Base-by-base conservation (phyloP, 345 rosid species). In the Hibiscus syriacus region DNA sequence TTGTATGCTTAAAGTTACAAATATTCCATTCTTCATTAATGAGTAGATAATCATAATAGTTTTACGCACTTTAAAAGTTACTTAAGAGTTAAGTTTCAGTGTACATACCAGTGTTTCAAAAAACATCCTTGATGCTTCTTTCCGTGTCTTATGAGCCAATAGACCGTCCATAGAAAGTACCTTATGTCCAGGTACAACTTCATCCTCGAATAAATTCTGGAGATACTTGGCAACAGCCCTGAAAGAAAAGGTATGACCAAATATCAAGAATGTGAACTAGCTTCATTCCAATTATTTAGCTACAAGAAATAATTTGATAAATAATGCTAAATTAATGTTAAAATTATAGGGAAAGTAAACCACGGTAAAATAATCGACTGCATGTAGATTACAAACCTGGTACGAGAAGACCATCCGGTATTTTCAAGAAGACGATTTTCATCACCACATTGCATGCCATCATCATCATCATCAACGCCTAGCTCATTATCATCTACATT, bases 41-140 rank as follows among this genome's bases (percentile, higher is more conserved):
- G 23, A 6, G 25, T 32, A n/a, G 41, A 30, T 27, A 11, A 59
- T 34, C 23, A 30, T 27, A 11, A 59, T 34, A 59, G 46, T 19
- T 8, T 17, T 4, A 4, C 5, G 46, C 3, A 17, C 43, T 58
- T 32, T 11, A 36, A n/a, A 55, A 57, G 23, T 7, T 19, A 11
- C 39, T 43, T 0, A 3, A 59, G 14, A 59, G 14, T 38, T 3
- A 46, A 56, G 69, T 76, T 75, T 45, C 19, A 36, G 60, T 52
- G 38, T 16, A 68, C 88, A 66, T 88, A 95, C 99, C 98, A 95
- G 82, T 54, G 98, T 85, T 76, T 95, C 99, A 16, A 95, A 95
- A 73, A 95, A 95, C 99, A 95, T 83, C 74, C 99, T 88, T 0
- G 98, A 88, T 39, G 99, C 99, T 79, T 95, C 99, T 79, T 90